Evolutionary conservation across 2,329 filamentous ascomycete species (phyloP), one percentile per base, ranked within the genome.

Genomic region (Trichoderma atrobrunneum): DNA sequence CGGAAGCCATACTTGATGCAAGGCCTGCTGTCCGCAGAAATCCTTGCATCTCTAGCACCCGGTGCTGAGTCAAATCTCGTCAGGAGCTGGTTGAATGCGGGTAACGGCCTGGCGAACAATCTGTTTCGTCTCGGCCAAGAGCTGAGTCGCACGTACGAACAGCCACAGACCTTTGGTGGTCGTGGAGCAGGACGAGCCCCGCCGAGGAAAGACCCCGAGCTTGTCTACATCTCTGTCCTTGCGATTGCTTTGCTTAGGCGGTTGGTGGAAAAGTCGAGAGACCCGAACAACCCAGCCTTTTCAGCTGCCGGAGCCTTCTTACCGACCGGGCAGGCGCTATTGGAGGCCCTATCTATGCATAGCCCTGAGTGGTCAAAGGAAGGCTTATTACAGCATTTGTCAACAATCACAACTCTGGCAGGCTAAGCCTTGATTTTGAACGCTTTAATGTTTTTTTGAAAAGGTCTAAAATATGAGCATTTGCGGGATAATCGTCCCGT

Each of bases 1-100:
- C 90, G 96, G 71, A 97, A 97, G 81, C 92, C 96, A 0, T 91
- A 94, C 77, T 84, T 99, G 12, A 96, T 97, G 87, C 96, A 99
- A 82, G 95, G 94, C 1, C 89, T 98, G 77, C 86, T 98, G 7
- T 93, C 94, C 1, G 95, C 94, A 0, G 95, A 98, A 76, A 97
- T 98, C 66, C 84, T 98, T 3, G 90, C 94, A 0, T 91, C 91
- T 11, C 85, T 98, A 14, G 89, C 90, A 3, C 91, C 91, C 3
- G 87, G 88, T 5, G 86, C 89, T n/a, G 94, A 97, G 75, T 87
- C 87, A 18, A 87, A 89, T 5, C 83, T 98, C 8, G 92, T 95
- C 5, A 89, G 89, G 71, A 86, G 88, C 0, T 98, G 96, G 95
- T 87, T 98, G 8, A 89, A 91, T 51, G 94, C 93, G 4, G 90